These are phyloP conservation scores for Zygoascus bituminiphila DNA, from an alignment of 805 yeast genomes.

Conservation along the genomic window DNA sequence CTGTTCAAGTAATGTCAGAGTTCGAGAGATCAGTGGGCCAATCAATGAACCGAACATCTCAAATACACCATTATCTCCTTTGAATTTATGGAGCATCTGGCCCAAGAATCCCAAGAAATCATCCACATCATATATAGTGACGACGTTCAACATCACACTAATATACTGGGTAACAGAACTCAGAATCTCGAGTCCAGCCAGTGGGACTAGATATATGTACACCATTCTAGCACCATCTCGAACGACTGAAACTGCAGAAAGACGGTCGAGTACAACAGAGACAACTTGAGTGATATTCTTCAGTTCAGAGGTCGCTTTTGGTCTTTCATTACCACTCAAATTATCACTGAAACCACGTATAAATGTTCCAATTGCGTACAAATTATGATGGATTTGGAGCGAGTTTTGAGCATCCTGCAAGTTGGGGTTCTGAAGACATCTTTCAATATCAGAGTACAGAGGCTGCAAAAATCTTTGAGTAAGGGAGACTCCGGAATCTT, in stretches of 20 bases:
- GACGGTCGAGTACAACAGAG: conserved; percentile 70
- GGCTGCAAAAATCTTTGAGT: conserved; percentile 68
- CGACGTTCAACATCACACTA: conserved; percentile 52
- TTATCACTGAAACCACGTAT: conserved; percentile 57
- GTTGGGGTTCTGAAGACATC: conserved; percentile 29
- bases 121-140: conserved; percentile 57
- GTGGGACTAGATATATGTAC: conserved; percentile 76
- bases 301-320: conserved; percentile 37
- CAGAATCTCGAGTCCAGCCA: conserved; percentile 47
- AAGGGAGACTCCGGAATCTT: conserved; percentile 35
- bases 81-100: conserved; percentile 75
- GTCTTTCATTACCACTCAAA: conserved; percentile 17
- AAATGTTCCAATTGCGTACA: conserved; percentile 85
- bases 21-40: conserved; percentile 63
- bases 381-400: conserved; percentile 74
- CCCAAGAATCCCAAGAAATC: conserved; percentile 83
- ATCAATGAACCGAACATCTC: conserved; percentile 64
- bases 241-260: conserved; percentile 55
- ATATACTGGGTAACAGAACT: conserved; percentile 61
- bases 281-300: conserved; percentile 73
- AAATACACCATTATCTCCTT: conserved; percentile 58
- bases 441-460: conserved; percentile 61
- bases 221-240: conserved; percentile 84
- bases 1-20: conserved; percentile 43
- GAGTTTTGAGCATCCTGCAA: conserved; percentile 37